These are phyloP conservation scores for Candida piceae DNA, from an alignment of 805 yeast species.

Conservation along the genomic window DNA sequence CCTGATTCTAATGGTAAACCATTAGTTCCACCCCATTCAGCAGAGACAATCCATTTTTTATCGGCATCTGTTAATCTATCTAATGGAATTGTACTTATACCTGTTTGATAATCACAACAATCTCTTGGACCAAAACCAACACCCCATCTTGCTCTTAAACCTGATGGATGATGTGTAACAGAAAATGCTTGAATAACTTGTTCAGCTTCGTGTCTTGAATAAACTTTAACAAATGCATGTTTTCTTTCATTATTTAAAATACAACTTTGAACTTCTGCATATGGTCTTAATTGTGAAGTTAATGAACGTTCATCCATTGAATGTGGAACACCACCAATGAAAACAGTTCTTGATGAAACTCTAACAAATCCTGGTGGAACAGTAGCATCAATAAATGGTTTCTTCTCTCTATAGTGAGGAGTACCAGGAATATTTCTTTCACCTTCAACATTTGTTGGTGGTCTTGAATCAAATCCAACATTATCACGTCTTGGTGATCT, in stretches of 20 bases:
- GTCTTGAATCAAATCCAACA: conserved; percentile 9
- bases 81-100: conserved; percentile 82
- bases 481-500: conserved; percentile 41
- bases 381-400: conserved; percentile 61
- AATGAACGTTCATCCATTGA: conserved; percentile 74
- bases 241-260: conserved; percentile 83
- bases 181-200: conserved; percentile 66
- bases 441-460: conserved; percentile 38
- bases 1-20: conserved; percentile 78
- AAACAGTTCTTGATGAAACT: conserved; percentile 84
- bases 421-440: conserved; percentile 68
- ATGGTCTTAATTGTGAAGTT: conserved; percentile 68
- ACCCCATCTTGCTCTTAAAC: conserved; percentile 92
- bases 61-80: conserved; percentile 92
- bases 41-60: conserved; percentile 77
- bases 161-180: conserved; percentile 51
- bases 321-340: conserved; percentile 89
- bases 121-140: conserved; percentile 99
- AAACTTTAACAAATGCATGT: conserved; percentile 94
- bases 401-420: conserved; percentile 72
- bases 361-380: conserved; percentile 76
- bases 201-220: conserved; percentile 89
- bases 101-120: conserved; percentile 92
- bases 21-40: conserved; percentile 97
- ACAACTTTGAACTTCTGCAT: conserved; percentile 87